Evolutionary conservation across 768 basidiomycete species (phyloP).

Genomic region (Boletus reticulatus): DNA sequence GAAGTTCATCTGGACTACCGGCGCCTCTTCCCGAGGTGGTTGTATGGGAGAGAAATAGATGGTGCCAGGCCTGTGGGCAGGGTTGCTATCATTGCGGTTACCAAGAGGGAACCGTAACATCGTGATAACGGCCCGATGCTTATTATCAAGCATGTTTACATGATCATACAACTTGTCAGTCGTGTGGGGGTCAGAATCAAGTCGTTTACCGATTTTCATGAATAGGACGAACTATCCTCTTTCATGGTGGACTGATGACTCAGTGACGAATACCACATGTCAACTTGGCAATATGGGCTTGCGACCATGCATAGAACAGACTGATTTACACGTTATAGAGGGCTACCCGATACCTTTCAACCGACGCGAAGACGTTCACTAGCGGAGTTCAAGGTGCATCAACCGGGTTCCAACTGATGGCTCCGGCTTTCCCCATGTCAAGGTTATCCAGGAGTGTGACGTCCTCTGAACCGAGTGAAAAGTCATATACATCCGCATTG

Average conservation of each 20-base stretch:
- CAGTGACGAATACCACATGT: not conserved
- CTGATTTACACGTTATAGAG: not conserved
- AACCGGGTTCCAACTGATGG: conserved; percentile 84
- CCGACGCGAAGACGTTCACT: conserved; percentile 6
- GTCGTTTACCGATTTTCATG: too few species aligned
- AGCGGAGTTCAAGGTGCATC: conserved; percentile 36
- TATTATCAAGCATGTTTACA: not conserved
- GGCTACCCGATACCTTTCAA: not conserved
- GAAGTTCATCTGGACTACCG: too few species aligned
- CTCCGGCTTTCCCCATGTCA: conserved; percentile 71
- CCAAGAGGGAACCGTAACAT: not conserved
- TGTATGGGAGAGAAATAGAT: not conserved
- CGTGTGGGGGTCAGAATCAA: not conserved
- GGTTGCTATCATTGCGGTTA: not conserved
- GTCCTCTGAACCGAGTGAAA: conserved; percentile 64
- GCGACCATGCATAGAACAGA: not conserved
- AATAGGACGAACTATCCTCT: too few species aligned
- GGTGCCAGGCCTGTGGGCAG: not conserved
- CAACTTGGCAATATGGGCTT: not conserved
- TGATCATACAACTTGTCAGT: not conserved
- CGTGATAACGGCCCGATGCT: not conserved
- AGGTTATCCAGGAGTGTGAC: conserved; percentile 63
- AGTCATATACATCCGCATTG: conserved; percentile 75
- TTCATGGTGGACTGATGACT: not conserved
- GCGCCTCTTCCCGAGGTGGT: not conserved